phyloP scores from a whole-genome alignment of 176 grass and related monocot genomes.

The Aegilops sharonensis region DNA sequence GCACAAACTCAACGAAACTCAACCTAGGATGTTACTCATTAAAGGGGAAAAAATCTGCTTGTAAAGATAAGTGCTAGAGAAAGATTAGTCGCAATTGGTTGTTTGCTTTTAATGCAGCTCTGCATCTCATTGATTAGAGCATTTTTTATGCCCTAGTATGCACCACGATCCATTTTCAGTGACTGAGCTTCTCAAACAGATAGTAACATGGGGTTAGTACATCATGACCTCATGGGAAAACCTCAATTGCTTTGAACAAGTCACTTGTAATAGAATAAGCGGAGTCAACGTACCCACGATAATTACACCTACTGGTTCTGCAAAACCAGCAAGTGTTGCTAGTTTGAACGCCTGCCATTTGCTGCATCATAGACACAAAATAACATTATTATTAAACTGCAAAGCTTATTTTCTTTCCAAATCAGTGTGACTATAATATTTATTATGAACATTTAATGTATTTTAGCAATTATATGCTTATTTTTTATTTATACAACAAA shows the following conservation, averaged over 20 bases:
- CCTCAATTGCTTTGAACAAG: background rate
- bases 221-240: background rate
- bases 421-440: background rate
- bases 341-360: slow-evolving; percentile 99
- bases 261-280: background rate
- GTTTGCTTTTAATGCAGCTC: background rate
- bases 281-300: slow-evolving; percentile 64
- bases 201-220: background rate
- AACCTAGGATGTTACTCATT: background rate
- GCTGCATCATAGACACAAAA: slow-evolving; percentile 55
- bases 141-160: background rate
- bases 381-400: slow-evolving; percentile 15
- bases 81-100: background rate
- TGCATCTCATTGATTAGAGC: background rate
- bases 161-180: background rate
- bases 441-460: background rate
- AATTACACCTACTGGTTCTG: slow-evolving; percentile 86
- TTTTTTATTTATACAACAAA: background rate
- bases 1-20: background rate
- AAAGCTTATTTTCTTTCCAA: slow-evolving; percentile 2
- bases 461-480: background rate
- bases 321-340: slow-evolving; percentile 87
- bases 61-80: background rate
- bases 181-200: background rate
- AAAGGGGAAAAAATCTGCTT: background rate